Percentiles rank a stretch among this genome's conserved stretches.
phyloP scores from a whole-genome alignment of 208 protist genomes.

The Leptomonas pyrrhocoris region DNA sequence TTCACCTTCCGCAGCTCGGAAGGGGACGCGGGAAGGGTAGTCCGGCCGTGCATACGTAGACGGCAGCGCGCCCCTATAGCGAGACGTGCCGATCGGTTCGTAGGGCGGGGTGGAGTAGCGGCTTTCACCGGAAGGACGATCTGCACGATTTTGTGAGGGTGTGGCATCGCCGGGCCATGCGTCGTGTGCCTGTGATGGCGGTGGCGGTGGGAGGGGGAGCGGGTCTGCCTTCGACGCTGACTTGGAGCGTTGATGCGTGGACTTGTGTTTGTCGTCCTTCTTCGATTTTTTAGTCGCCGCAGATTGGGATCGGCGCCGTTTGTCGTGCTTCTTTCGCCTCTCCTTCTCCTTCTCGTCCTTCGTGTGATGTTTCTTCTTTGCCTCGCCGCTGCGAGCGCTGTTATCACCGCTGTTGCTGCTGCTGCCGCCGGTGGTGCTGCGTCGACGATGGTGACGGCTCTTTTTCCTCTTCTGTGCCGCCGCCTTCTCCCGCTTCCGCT shows the following conservation, averaged over 20 bases:
- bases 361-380: background rate
- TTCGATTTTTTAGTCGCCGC: slow-evolving; percentile 13
- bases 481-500: background rate
- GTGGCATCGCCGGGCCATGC: background rate
- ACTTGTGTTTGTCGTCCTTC: slow-evolving; percentile 19
- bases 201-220: background rate
- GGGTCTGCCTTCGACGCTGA: slow-evolving; percentile 5
- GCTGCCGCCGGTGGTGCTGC: background rate
- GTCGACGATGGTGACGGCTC: background rate
- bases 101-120: slow-evolving; percentile 10
- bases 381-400: background rate
- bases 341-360: slow-evolving; percentile 25
- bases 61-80: background rate
- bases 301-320: slow-evolving; percentile 2
- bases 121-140: background rate
- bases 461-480: slow-evolving; percentile 16
- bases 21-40: slow-evolving; percentile 1
- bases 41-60: background rate
- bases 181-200: background rate
- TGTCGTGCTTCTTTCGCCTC: slow-evolving; percentile 9
- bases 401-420: background rate
- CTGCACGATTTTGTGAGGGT: background rate
- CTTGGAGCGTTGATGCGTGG: slow-evolving; percentile 2
- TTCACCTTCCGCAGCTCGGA: background rate
- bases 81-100: slow-evolving; percentile 4